Evolutionary conservation across 192 early-diverging fungal genomes (phyloP).

Genomic region (Gryganskiella cystojenkinii): DNA sequence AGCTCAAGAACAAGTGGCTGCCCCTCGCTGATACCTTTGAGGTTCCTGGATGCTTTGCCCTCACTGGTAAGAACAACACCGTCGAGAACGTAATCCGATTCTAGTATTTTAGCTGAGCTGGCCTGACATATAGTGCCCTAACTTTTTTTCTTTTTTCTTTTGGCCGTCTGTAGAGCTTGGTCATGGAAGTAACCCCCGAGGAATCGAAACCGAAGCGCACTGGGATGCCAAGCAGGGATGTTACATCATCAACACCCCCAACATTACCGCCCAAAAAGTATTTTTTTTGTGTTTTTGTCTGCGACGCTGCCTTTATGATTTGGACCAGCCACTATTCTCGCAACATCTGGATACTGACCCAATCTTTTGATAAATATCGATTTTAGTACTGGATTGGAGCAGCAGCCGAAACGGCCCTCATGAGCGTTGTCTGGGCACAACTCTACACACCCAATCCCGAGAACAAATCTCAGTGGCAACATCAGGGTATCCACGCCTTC

Average conservation of each 20-base stretch:
- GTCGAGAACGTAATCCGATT: no score
- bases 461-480: not conserved
- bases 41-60: slow-evolving; percentile 17
- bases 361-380: not conserved
- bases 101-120: no score
- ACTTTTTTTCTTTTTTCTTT: not conserved
- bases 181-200: slow-evolving; percentile 21
- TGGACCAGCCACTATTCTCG: not conserved
- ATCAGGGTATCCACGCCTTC: slow-evolving; percentile 26
- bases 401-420: slow-evolving; percentile 17
- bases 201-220: slow-evolving; percentile 20
- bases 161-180: slow-evolving; percentile 5
- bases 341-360: not conserved
- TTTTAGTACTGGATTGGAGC: slow-evolving; percentile 25
- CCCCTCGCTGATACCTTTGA: slow-evolving; percentile 22
- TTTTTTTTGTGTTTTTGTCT: no score
- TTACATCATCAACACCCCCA: slow-evolving; percentile 20
- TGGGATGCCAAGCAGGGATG: slow-evolving; percentile 24
- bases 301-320: no score
- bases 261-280: slow-evolving; percentile 22
- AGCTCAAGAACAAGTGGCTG: slow-evolving; percentile 12
- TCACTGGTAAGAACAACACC: not conserved
- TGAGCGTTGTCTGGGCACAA: slow-evolving; percentile 17
- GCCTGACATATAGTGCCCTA: no score
- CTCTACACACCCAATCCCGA: not conserved